Conservation (phyloP, 1,284 basidiomycete genomes). For the Xerocomus amazonicus region DNA sequence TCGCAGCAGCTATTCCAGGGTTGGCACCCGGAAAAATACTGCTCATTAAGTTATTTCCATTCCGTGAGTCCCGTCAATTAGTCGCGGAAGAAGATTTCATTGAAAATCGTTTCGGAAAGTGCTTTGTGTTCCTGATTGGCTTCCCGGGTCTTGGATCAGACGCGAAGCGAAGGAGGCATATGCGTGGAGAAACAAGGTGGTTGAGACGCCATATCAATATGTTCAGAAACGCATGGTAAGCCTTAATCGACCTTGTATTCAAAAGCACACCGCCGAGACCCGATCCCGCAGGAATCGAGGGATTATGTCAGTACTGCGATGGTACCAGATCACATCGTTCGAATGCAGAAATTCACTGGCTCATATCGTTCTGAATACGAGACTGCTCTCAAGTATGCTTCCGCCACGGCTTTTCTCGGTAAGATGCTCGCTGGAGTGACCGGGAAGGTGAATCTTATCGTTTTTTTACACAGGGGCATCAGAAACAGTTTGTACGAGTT, state of each 20-base stretch:
- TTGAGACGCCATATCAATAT: not conserved
- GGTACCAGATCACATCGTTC: not conserved
- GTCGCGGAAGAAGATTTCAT: not conserved
- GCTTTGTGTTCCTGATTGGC: not conserved
- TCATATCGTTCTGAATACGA: not conserved
- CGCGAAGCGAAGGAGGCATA: not conserved
- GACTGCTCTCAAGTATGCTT: not conserved
- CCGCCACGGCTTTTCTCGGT: not conserved
- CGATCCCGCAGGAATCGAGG: not conserved
- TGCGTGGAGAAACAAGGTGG: not conserved
- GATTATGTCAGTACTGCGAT: not conserved
- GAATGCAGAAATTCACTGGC: not conserved
- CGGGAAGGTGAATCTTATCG: not conserved
- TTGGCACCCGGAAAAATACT: not conserved
- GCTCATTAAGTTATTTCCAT: not conserved
- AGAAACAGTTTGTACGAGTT: conserved; percentile 12
- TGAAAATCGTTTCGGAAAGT: not conserved
- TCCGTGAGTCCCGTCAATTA: not conserved
- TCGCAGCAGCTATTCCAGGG: not conserved
- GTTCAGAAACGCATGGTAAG: not conserved
- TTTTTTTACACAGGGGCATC: conserved; percentile 1
- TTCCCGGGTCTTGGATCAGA: not conserved
- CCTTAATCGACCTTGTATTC: not conserved
- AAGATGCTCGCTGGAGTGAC: not conserved
- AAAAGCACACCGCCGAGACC: not conserved